These are phyloP conservation scores for Phytophthora palmivora DNA, from an alignment of 352 stramenopile genomes.

Conservation along the genomic window DNA sequence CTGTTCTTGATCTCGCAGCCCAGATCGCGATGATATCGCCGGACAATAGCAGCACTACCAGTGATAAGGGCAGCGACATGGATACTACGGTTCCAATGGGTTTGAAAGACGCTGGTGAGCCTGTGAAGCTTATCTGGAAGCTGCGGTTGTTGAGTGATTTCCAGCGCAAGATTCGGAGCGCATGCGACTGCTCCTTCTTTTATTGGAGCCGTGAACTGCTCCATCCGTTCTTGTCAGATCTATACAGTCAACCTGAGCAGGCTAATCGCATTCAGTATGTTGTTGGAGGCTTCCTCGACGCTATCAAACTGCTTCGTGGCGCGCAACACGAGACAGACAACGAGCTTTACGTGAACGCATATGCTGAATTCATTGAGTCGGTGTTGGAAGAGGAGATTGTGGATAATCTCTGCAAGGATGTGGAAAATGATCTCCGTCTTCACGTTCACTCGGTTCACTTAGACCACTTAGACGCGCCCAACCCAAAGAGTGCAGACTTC, in stretches of 20 bases:
- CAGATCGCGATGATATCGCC: constrained; percentile 84
- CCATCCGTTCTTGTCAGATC: constrained; percentile 81
- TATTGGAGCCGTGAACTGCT: constrained; percentile 94
- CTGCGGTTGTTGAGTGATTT: constrained; percentile 89
- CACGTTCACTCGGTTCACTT: constrained; percentile 90
- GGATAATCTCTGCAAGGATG: constrained; percentile 89
- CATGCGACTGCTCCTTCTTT: constrained; percentile 93
- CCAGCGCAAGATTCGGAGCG: constrained; percentile 83
- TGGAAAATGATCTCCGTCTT: constrained; percentile 94
- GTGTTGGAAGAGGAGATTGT: constrained; percentile 91
- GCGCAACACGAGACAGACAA: constrained; percentile 83
- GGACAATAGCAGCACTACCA: constrained; percentile 42
- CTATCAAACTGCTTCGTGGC: constrained; percentile 74
- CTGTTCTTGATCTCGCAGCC: constrained; percentile 78
- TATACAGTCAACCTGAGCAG: constrained; percentile 86
- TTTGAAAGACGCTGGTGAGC: constrained; percentile 73
- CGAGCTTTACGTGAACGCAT: constrained; percentile 69
- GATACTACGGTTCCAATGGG: constrained; percentile 46
- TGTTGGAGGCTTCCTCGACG: constrained; percentile 80
- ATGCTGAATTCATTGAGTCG: constrained; percentile 81
- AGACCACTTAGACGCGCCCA: constrained; percentile 86
- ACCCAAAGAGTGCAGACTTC: constrained; percentile 85
- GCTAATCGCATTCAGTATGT: constrained; percentile 88
- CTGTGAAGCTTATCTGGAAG: constrained; percentile 86
- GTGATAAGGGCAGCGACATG: constrained; percentile 52